These are phyloP conservation scores for Botrytis pseudocinerea DNA, from an alignment of 2,329 filamentous ascomycete species.

Conservation along the genomic window DNA sequence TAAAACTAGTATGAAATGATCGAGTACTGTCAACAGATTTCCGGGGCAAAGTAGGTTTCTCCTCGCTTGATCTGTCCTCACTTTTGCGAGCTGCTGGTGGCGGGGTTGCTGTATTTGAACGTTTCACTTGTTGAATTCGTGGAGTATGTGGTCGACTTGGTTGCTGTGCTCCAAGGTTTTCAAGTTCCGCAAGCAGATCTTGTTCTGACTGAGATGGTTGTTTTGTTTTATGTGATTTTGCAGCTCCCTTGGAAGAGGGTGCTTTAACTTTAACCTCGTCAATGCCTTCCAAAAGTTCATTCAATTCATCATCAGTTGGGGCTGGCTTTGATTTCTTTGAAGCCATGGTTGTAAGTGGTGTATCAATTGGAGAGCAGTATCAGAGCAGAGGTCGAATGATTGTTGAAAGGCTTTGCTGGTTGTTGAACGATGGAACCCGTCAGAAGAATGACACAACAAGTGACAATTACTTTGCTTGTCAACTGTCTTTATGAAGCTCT, in stretches of 20 bases:
- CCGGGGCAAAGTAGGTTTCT: constrained; percentile 55
- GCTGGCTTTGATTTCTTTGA: constrained; percentile 59
- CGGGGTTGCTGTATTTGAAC: constrained; percentile 49
- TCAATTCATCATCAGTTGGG: constrained; percentile 61
- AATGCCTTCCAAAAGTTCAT: constrained; percentile 65
- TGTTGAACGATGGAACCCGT: background rate
- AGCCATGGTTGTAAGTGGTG: constrained; percentile 46
- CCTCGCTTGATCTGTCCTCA: constrained; percentile 50
- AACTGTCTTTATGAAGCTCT: background rate
- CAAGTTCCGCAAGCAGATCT: constrained; percentile 85
- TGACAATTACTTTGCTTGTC: background rate
- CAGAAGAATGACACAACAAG: background rate
- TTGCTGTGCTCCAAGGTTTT: constrained; percentile 67
- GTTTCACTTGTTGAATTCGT: constrained; percentile 59
- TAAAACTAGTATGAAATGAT: constrained; percentile 70
- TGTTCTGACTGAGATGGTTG: constrained; percentile 50
- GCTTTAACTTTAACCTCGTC: constrained; percentile 52
- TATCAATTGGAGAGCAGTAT: background rate
- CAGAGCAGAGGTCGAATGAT: background rate
- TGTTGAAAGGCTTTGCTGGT: background rate
- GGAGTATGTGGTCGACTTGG: constrained; percentile 82
- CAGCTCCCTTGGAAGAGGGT: constrained; percentile 44
- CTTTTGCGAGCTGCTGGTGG: constrained; percentile 55
- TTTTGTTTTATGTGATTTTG: constrained; percentile 40
- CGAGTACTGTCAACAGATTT: constrained; percentile 78